Evolutionary conservation across 225 moss, liverwort and hornwort species (phyloP), one percentile per base, ranked within the genome.

Genomic region (Climacium dendroides): DNA sequence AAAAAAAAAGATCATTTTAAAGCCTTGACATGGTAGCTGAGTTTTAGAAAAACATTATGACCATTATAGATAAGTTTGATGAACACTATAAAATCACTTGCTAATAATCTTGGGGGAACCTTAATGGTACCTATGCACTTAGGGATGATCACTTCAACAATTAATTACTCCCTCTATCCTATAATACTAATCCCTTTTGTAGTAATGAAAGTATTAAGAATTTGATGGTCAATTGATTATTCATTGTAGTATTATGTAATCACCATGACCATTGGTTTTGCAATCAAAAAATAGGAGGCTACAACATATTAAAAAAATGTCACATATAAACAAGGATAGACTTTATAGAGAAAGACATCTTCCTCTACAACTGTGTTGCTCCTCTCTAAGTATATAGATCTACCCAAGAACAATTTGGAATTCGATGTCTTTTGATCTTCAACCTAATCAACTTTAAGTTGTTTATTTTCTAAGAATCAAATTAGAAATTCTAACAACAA

Each of bases 21-120:
- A 74, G 2, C 13, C 13, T 52, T 52, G 3, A 74, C 8, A 34
- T 43, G 1, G 0, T 34, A 8, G 50, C 2, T 1, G 0, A 48
- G 7, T 52, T 22, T 52, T 50, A 7, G 3, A 9, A 53, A 74
- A 76, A 35, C 2, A 54, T 76, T 76, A 15, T 9, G 3, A 24
- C 15, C 15, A 54, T 53, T 1, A 50, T 35, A 34, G 11, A 0
- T 34, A 6, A 47, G 10, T 48, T 74, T 48, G 19, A 50, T 19
- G 50, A 50, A 19, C 2, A 50, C 16, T 34, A 6, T 7, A 34
- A 74, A 32, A 75, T 22, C 5, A 34, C 5, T 75, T 34, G 34
- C 8, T 32, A 4, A 52, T 7, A 74, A 35, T 72, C 22, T n/a
- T 24, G 0, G 23, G 0, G 1, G 3, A n/a, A 9, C 9, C 24